A percentile compares a stretch with the other conserved stretches of the same genome.
These are phyloP conservation scores for Bipolaris oryzae DNA, from an alignment of 2,329 filamentous ascomycete species.

Conservation along the genomic window DNA sequence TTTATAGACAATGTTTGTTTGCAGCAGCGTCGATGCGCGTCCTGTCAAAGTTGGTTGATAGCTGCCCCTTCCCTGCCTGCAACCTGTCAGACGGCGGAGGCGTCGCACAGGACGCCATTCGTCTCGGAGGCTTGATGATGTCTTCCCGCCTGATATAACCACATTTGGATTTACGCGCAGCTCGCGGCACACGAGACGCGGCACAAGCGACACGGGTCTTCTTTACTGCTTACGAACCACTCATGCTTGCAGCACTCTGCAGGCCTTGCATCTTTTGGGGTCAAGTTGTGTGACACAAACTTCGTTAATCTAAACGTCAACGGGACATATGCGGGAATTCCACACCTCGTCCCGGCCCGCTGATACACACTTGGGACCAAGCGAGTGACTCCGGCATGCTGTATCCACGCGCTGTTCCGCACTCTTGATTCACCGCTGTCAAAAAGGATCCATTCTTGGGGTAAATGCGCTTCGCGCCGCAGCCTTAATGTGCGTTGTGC, in stretches of 20 bases:
- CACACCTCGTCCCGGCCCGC: slow-evolving; percentile 45
- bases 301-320: slow-evolving; percentile 43
- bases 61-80: slow-evolving; percentile 17
- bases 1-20: slow-evolving; percentile 23
- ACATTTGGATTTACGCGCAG: slow-evolving; percentile 31
- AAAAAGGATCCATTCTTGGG: slow-evolving; percentile 13
- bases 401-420: slow-evolving; percentile 20
- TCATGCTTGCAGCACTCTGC: slow-evolving; percentile 25
- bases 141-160: slow-evolving; percentile 29
- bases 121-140: slow-evolving; percentile 25
- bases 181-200: slow-evolving; percentile 26
- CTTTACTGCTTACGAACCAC: slow-evolving; percentile 20
- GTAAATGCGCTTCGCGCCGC: slow-evolving; percentile 17
- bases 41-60: slow-evolving; percentile 6
- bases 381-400: slow-evolving; percentile 23
- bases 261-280: slow-evolving; percentile 31
- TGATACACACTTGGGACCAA: slow-evolving; percentile 37
- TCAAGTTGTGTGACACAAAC: slow-evolving; percentile 32
- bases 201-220: slow-evolving; percentile 14
- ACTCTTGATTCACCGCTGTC: slow-evolving; percentile 13
- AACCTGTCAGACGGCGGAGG: slow-evolving; percentile 14
- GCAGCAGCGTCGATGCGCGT: slow-evolving; percentile 3
- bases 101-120: slow-evolving; percentile 25
- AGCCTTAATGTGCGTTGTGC: slow-evolving; percentile 18
- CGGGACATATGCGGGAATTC: slow-evolving; percentile 33